These are phyloP conservation scores for Corylus heterophylla DNA, from an alignment of 306 rosid genomes.

Conservation along the genomic window DNA sequence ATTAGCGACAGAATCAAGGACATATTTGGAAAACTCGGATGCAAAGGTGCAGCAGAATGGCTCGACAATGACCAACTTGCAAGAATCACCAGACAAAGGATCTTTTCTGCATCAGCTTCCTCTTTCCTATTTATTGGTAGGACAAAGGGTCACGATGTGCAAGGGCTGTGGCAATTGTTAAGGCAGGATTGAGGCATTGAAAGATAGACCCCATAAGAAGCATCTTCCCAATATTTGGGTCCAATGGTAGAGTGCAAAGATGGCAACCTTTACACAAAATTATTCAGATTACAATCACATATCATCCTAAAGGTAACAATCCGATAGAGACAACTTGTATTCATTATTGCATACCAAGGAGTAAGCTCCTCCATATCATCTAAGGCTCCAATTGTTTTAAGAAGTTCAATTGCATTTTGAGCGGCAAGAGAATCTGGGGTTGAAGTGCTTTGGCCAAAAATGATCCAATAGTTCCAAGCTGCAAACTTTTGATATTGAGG, in stretches of 20 bases:
- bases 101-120: slow-evolving; percentile 84
- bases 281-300: slow-evolving; percentile 24
- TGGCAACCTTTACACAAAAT: slow-evolving; percentile 25
- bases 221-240: slow-evolving; percentile 98
- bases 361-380: slow-evolving; percentile 90
- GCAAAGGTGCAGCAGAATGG: slow-evolving; percentile 6
- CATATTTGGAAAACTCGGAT: slow-evolving; percentile 16
- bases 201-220: slow-evolving; percentile 96
- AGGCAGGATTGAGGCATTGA: slow-evolving; percentile 93
- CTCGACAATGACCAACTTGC: slow-evolving; percentile 58
- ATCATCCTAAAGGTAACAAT: slow-evolving; percentile 20
- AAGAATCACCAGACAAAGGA: slow-evolving; percentile 87
- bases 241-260: slow-evolving; percentile 94
- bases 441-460: slow-evolving; percentile 95
- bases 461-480: slow-evolving; percentile 84
- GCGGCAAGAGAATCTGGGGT: slow-evolving; percentile 97
- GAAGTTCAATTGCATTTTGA: slow-evolving; percentile 93
- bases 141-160: slow-evolving; percentile 96
- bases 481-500: slow-evolving; percentile 91
- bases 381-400: slow-evolving; percentile 87
- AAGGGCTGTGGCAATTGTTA: slow-evolving; percentile 94
- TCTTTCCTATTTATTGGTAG: slow-evolving; percentile 83
- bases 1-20: slow-evolving; percentile 18
- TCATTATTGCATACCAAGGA: slow-evolving; percentile 60
- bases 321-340: slow-evolving; percentile 24